Conservation (phyloP, 495 filamentous ascomycete genomes). For the Darksidea phi region DNA sequence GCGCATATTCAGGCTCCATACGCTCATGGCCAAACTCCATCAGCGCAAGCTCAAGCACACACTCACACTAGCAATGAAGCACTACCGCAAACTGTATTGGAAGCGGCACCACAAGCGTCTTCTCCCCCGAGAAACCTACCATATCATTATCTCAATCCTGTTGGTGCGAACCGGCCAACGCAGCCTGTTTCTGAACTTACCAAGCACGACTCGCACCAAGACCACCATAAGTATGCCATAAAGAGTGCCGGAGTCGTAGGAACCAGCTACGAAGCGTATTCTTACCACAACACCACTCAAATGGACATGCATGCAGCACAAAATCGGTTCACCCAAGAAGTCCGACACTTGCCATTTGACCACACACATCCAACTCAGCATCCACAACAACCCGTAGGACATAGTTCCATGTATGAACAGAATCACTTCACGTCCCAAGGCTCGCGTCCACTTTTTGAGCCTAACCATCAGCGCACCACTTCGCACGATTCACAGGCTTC, state of each 20-base stretch:
- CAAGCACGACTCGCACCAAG: not conserved
- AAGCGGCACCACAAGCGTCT: not conserved
- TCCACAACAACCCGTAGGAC: not conserved
- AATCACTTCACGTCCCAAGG: not conserved
- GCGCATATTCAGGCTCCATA: not conserved
- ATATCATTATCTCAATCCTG: not conserved
- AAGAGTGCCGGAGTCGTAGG: not conserved
- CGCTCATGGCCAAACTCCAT: not conserved
- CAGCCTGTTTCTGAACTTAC: not conserved
- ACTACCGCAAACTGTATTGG: not conserved
- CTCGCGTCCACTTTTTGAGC: not conserved
- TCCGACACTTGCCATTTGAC: no score
- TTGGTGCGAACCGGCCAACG: not conserved
- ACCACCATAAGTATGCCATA: not conserved
- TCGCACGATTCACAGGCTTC: not conserved
- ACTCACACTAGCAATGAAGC: not conserved
- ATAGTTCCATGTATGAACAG: not conserved
- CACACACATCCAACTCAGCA: not conserved
- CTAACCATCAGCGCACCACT: slow-evolving; percentile 7
- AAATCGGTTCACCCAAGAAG: no score
- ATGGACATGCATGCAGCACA: no score
- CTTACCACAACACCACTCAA: no score
- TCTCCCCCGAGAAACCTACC: not conserved
- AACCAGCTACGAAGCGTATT: no score
- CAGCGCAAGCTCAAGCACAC: no score